Evolutionary conservation across 2,329 filamentous ascomycete genomes (phyloP), one percentile per base, ranked within the genome.

Genomic region (Aspergillus viridinutans): DNA sequence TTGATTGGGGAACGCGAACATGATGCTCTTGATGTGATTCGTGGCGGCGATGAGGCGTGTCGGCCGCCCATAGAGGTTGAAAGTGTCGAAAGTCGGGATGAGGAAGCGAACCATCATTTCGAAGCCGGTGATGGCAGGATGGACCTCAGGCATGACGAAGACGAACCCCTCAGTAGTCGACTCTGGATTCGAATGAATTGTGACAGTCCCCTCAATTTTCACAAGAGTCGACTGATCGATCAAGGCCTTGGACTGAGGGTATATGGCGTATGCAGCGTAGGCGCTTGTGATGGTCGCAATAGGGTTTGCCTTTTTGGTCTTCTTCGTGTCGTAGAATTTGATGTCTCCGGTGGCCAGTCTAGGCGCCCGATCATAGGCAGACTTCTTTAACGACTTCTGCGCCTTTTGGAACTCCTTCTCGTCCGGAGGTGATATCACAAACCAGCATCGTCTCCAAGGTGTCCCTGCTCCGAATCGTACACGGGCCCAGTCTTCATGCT

Each of bases 1-100:
- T 65, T 94, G 86, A 65, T 90, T 90, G 0, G 94, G 93, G 87
- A 99, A 95, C 5, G 92, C 94, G 73, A 97, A 99, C 94, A 99
- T 99, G 62, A 99, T 81, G 56, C 94, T 96, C 49, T 91, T 85
- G 3, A 90, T 81, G 73, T 97, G 92, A 48, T 92, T 83, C 0
- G 90, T 88, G 69, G 96, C 96, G 2, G 94, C 91, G 35, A 96
- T 87, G 48, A 99, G 81, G 59, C 90, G 87, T 28, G 85, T 89
- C 0, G 94, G 94, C 23, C 94, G 88, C 28, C 94, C 94, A 67
- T 99, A 99, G 1, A 99, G 80, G 42, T 83, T 86, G 72, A 97
- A 99, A 0, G 90, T 90, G 71, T 99, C 94, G 80, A 90, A 99
- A 0, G 92, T 90, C 0, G 94, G 94, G 71, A 99, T 95, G 12